Evolutionary conservation across 1,284 basidiomycete genomes (phyloP).

Genomic region (Afroboletus lepidellus): DNA sequence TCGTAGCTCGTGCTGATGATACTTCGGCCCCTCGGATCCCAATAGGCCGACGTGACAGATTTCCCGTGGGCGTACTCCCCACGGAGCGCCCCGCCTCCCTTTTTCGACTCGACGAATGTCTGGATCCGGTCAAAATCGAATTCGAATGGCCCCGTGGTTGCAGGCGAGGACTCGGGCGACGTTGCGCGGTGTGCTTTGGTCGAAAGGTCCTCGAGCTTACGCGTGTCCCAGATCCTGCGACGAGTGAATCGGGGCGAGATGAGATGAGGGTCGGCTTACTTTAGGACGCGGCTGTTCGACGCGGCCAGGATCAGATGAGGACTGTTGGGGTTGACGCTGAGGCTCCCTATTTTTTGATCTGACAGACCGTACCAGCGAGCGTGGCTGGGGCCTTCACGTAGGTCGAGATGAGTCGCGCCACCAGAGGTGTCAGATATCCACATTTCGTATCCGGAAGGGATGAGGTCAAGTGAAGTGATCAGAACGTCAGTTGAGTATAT

Average conservation of each 20-base stretch:
- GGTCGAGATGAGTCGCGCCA: constrained; percentile 68
- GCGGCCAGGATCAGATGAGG: constrained; percentile 67
- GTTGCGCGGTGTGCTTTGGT: constrained; percentile 25
- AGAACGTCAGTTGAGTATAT: constrained; percentile 60
- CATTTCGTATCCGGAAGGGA: constrained; percentile 67
- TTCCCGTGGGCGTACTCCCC: constrained; percentile 68
- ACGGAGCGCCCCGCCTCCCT: constrained; percentile 53
- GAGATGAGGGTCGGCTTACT: constrained; percentile 41
- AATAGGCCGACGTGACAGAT: constrained; percentile 76
- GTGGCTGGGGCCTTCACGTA: constrained; percentile 58
- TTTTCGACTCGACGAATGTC: constrained; percentile 47
- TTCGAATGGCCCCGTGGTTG: constrained; percentile 35
- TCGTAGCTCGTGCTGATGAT: constrained; percentile 83
- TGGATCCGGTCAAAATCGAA: constrained; percentile 51
- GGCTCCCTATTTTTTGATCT: constrained; percentile 69
- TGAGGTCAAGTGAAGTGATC: constrained; percentile 65
- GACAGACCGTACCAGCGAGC: constrained; percentile 63
- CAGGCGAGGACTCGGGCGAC: constrained; percentile 18
- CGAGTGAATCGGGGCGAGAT: neutral
- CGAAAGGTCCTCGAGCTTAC: constrained; percentile 53
- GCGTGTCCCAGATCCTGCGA: constrained; percentile 71
- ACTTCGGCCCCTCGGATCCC: constrained; percentile 72
- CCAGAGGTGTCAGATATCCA: constrained; percentile 75
- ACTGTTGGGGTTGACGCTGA: constrained; percentile 73
- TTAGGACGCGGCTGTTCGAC: constrained; percentile 67